phyloP scores from a whole-genome alignment of 2,329 filamentous ascomycete genomes.

The Capronia epimyces region DNA sequence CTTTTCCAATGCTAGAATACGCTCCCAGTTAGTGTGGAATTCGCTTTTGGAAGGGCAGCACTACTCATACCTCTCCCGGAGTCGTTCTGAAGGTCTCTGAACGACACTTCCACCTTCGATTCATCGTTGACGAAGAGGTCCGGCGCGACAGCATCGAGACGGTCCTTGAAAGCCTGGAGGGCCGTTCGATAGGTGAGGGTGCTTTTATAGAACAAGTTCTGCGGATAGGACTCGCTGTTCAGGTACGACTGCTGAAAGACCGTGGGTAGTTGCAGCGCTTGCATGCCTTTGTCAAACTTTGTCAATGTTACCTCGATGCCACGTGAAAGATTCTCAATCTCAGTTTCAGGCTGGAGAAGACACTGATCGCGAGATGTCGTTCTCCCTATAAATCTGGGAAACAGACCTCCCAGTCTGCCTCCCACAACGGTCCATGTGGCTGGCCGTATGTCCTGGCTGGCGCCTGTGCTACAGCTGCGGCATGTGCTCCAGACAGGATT shows the following conservation, averaged over 20 bases:
- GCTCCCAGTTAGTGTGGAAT: not conserved
- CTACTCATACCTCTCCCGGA: not conserved
- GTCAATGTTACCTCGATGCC: no score
- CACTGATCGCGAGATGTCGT: no score
- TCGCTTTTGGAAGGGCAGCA: not conserved
- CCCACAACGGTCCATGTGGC: no score
- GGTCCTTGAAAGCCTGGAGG: not conserved
- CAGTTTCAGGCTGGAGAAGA: no score
- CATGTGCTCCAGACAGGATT: no score
- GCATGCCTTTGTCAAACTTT: not conserved
- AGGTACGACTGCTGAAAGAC: not conserved
- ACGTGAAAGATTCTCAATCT: no score
- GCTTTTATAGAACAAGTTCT: not conserved
- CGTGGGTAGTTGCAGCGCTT: not conserved
- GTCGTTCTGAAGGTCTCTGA: slow-evolving; percentile 21
- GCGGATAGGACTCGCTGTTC: not conserved
- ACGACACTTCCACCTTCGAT: slow-evolving; percentile 32
- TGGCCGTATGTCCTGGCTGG: no score
- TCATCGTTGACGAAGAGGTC: slow-evolving; percentile 30
- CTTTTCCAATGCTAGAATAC: not conserved
- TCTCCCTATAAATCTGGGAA: no score
- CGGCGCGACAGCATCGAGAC: not conserved
- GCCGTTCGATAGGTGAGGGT: not conserved
- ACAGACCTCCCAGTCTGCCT: no score
- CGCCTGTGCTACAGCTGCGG: no score